phyloP scores from a whole-genome alignment of 164 flowering plant genomes.

The Buxus sempervirens region DNA sequence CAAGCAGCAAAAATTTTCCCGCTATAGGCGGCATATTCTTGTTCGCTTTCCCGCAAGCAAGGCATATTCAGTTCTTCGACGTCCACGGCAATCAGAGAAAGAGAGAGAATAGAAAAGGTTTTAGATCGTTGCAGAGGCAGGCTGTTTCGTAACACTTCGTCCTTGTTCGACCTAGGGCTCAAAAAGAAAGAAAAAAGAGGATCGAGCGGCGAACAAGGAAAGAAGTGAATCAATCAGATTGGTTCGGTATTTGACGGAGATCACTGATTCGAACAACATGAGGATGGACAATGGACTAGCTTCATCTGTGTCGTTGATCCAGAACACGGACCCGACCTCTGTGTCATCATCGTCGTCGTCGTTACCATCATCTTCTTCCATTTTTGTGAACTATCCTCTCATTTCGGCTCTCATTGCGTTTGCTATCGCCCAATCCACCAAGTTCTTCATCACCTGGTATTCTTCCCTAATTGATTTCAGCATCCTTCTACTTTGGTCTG shows the following conservation, averaged over 20 bases:
- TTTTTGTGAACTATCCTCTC: constrained; percentile 45
- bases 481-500: not conserved
- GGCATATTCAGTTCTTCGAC: too few relatives aligned
- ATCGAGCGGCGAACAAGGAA: not conserved
- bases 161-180: too few relatives aligned
- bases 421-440: constrained; percentile 46
- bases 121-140: too few relatives aligned
- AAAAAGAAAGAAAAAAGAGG: not conserved
- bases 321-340: not conserved
- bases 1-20: too few relatives aligned
- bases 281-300: not conserved
- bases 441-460: constrained; percentile 59
- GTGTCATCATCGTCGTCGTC: constrained; percentile 12
- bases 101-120: too few relatives aligned
- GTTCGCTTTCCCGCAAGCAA: too few relatives aligned
- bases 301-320: not conserved
- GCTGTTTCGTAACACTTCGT: too few relatives aligned
- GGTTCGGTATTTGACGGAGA: not conserved
- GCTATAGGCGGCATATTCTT: too few relatives aligned
- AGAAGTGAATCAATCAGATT: not conserved
- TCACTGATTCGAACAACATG: not conserved
- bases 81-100: too few relatives aligned
- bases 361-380: constrained; percentile 8
- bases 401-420: constrained; percentile 43
- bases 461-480: not conserved